Base-by-base conservation (phyloP, 176 grass and related monocot genomes). In the Bonia amplexicaulis region DNA sequence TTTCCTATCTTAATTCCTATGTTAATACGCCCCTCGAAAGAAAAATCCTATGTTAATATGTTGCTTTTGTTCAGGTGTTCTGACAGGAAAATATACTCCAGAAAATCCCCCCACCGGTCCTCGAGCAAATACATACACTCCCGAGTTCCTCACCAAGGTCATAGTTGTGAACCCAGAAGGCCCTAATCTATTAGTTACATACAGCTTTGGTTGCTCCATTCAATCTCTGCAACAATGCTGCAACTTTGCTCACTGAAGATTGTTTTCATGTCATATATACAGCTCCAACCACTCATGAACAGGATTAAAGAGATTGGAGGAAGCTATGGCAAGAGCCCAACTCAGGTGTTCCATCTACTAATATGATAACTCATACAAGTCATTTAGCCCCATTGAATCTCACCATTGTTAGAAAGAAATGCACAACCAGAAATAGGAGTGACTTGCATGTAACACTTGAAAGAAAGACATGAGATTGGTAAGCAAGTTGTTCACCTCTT, bases 251-350 rank as follows among this genome's bases (percentile, higher is more conserved):
- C 14, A 64, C 64, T 52, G 59, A 69, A 52, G 13, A 44, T 44
- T 40, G 15, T 69, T 78, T 47, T 66, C 52, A 77, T 87, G 20
- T 16, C 47, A 80, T 47, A 16, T 52, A 16, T 52, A 60, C 85
- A 98, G 96, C 88, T 98, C 82, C 93, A 98, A 85, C 93, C 96
- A 77, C 89, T 98, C 1, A 80, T 98, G 52, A 87, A 87, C 74
- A 90, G 91, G 85, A 95, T 98, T 17, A 89, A 82, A 78, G 96
- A 95, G 74, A 89, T 98, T 23, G 96, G 96, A 74, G 84, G 71
- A 71, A 98, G 77, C 85, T 98, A 92, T 69, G 84, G 78, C 6
- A 98, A 93, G 84, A 95, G 44, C 63, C 84, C 88, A 78, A 94
- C 93, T 70, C 96, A 98, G 96, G 96, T 97, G 17, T 12, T 53